phyloP scores from a whole-genome alignment of 768 basidiomycete genomes.

The Fistulinella prunicolor region DNA sequence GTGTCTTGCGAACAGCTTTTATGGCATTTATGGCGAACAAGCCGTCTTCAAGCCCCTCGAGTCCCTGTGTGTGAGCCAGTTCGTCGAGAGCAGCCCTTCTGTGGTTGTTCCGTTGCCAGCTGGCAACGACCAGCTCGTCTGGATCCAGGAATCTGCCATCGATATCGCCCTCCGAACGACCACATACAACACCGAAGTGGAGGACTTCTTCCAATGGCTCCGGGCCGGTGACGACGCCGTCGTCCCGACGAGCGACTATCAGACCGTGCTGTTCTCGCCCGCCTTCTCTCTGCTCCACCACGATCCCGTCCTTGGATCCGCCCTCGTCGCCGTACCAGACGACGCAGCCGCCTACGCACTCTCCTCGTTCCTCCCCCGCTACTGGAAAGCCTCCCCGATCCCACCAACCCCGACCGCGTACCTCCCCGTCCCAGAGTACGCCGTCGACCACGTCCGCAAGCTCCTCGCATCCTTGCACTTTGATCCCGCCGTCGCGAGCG shows the following conservation, averaged over 20 bases:
- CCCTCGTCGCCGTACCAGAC: conserved; percentile 48
- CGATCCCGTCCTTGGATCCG: conserved; percentile 35
- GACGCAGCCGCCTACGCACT: conserved; percentile 41
- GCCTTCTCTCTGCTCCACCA: conserved; percentile 40
- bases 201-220: conserved; percentile 35
- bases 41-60: conserved; percentile 47
- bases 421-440: conserved; percentile 54
- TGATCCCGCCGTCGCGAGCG: conserved; percentile 61
- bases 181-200: conserved; percentile 34
- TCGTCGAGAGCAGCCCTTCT: background rate
- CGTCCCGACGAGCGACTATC: conserved; percentile 9
- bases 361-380: conserved; percentile 64
- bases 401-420: conserved; percentile 47
- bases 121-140: conserved; percentile 46
- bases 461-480: conserved; percentile 63
- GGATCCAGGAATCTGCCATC: conserved; percentile 56
- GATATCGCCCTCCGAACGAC: conserved; percentile 42
- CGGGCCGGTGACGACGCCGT: conserved; percentile 20
- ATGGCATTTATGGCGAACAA: conserved; percentile 54
- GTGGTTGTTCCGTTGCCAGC: conserved; percentile 22
- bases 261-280: conserved; percentile 17
- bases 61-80: conserved; percentile 35
- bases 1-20: conserved; percentile 51
- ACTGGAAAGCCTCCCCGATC: conserved; percentile 68
- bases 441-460: conserved; percentile 52